Evolutionary conservation across 2,329 filamentous ascomycete species (phyloP).

Genomic region (Ampelomyces quisqualis): DNA sequence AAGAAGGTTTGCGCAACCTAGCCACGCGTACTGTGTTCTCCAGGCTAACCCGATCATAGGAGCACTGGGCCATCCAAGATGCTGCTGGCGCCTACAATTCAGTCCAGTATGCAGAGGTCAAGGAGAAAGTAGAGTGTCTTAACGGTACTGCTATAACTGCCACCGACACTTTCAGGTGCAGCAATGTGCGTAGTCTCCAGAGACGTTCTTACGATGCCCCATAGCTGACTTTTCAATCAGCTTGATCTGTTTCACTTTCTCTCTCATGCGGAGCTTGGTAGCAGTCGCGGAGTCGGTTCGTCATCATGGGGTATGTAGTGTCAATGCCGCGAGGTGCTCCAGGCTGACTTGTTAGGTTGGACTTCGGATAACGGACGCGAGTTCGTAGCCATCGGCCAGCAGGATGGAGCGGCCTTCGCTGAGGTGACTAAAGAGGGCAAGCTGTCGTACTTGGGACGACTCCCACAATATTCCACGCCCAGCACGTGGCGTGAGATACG

Average conservation of each 20-base stretch:
- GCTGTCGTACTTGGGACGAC: constrained; percentile 55
- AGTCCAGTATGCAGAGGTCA: constrained; percentile 38
- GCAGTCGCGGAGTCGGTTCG: constrained; percentile 46
- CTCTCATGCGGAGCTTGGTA: constrained; percentile 56
- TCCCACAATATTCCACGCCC: constrained; percentile 51
- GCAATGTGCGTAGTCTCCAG: constrained; percentile 10
- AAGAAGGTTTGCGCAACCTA: constrained; percentile 39
- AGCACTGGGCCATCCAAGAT: constrained; percentile 40
- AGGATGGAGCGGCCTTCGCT: constrained; percentile 57
- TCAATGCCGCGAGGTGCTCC: not conserved
- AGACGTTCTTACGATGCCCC: too few relatives aligned
- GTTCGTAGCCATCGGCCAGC: constrained; percentile 57
- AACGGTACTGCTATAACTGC: constrained; percentile 42
- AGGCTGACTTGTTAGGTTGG: constrained; percentile 43
- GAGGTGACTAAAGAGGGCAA: constrained; percentile 55
- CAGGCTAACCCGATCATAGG: constrained; percentile 26
- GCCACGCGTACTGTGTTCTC: too few relatives aligned
- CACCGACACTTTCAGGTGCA: constrained; percentile 43
- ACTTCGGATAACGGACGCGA: constrained; percentile 55
- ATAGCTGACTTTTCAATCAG: constrained; percentile 11
- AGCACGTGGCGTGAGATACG: constrained; percentile 58
- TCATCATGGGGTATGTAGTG: constrained; percentile 49
- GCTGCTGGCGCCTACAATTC: constrained; percentile 39
- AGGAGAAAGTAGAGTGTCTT: constrained; percentile 36
- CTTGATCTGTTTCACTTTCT: constrained; percentile 60